phyloP scores from a whole-genome alignment of 1,284 basidiomycete species.

The Ganoderma sinense region DNA sequence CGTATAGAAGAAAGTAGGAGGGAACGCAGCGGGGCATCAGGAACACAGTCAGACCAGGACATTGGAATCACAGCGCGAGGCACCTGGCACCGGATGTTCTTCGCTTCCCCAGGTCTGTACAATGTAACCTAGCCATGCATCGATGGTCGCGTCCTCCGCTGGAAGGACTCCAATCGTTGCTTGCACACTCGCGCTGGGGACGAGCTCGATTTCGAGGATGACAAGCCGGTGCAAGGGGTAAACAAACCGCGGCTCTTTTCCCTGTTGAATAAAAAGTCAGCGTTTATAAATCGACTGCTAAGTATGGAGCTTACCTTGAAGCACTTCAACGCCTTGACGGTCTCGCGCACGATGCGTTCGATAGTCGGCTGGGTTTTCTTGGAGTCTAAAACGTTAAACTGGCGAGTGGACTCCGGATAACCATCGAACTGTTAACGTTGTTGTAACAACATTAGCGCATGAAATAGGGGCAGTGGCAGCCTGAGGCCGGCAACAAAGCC shows the following conservation, averaged over 20 bases:
- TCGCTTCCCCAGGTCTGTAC: too few species aligned
- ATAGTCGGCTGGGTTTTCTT: neutral
- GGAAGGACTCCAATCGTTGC: too few species aligned
- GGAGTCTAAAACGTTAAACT: neutral
- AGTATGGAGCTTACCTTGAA: neutral
- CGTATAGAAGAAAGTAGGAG: too few species aligned
- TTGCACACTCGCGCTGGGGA: too few species aligned
- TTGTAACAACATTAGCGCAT: neutral
- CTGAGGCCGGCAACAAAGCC: neutral
- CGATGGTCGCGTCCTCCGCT: too few species aligned
- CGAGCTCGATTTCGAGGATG: neutral
- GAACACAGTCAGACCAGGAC: too few species aligned
- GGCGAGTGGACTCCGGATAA: neutral
- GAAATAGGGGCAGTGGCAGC: neutral
- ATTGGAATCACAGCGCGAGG: too few species aligned
- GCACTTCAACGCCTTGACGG: neutral
- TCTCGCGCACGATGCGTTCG: neutral
- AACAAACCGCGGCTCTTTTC: neutral
- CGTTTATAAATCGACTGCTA: neutral
- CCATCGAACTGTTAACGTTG: conserved; percentile 3
- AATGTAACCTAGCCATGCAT: neutral
- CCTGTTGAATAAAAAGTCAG: neutral
- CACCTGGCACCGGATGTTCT: too few species aligned
- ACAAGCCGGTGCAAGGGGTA: neutral
- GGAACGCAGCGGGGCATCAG: too few species aligned